These are phyloP conservation scores for Tagetes patula DNA, from an alignment of 129 eudicot genomes.

Conservation along the genomic window DNA sequence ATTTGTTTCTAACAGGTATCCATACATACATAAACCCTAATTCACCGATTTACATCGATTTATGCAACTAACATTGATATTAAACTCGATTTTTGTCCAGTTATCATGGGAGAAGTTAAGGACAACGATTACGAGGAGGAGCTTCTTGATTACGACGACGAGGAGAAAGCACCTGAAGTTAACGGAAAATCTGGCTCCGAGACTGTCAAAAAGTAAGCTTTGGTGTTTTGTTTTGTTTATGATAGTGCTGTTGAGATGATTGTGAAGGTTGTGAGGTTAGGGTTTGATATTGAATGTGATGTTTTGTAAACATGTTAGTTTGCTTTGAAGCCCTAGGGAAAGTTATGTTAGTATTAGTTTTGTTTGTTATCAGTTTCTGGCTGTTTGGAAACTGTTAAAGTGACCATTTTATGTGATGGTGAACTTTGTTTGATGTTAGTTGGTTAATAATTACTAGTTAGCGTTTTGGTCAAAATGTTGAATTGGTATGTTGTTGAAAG, in stretches of 20 bases:
- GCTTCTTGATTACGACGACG: conserved; percentile 86
- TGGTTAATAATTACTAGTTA: background rate
- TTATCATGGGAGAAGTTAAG: conserved; percentile 58
- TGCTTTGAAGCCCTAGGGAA: background rate
- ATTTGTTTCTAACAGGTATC: conserved; percentile 24
- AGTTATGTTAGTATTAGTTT: background rate
- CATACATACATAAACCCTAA: conserved; percentile 27
- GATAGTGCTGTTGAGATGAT: background rate
- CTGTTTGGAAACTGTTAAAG: background rate
- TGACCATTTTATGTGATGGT: background rate
- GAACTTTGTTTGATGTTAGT: background rate
- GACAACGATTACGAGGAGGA: conserved; percentile 87
- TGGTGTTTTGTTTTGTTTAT: background rate
- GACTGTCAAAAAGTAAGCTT: conserved; percentile 56
- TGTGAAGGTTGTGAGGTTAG: background rate
- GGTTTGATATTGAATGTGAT: background rate
- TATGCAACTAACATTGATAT: background rate
- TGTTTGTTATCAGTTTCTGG: no score
- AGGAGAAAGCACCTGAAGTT: conserved; percentile 66
- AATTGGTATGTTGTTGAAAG: background rate
- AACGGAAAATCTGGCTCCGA: conserved; percentile 55
- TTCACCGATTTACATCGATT: background rate
- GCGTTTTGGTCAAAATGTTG: background rate
- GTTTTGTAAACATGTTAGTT: conserved; percentile 2
- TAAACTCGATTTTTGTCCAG: conserved; percentile 1